Evolutionary conservation across 2,329 filamentous ascomycete genomes (phyloP), one percentile per base, ranked within the genome.

Genomic region (Diaporthe citriasiana): DNA sequence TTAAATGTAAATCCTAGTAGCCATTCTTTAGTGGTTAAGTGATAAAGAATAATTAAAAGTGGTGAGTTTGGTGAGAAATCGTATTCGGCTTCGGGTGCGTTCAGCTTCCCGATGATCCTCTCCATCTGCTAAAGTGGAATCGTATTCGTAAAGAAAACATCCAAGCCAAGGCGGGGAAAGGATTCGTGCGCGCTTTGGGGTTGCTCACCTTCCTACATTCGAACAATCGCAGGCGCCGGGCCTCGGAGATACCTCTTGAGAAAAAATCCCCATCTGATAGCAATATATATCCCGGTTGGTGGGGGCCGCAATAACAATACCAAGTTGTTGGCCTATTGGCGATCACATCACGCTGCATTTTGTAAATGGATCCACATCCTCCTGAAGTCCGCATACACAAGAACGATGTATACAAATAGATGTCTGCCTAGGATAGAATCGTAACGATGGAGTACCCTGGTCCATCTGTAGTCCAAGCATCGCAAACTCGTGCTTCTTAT

Each of bases 261-360:
- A 25, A 51, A 8, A 4, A n/a, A 35, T 35, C 51, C 12, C 30
- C 60, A 66, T 66, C 60, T 66, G 60, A 66, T 66, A 66, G 60
- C 22, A 66, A 50, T 50, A n/a, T 50, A 63, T 35, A 33, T 8
- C 17, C 40, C 59, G 15, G 59, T 27, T 4, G 3, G 12, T 33
- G 9, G 40, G 25, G 59, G 42, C 2, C 59, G 12, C 27, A 65
- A 17, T 33, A 47, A 35, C 27, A 19, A 25, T n/a, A 17, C 19
- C 13, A 25, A 13, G 10, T 19, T 8, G 60, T 38, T 25, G 3
- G n/a, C n/a, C 13, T 10, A 27, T 42, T 42, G 59, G 19, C 22
- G 19, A 66, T 66, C 42, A 25, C 22, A 50, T 25, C 19, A 38
- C 25, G 59, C 40, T 22, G 19, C 25, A 33, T 27, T 47, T 12